phyloP scores from a whole-genome alignment of 805 yeast species.

The Kazachstania kunashirensis region DNA sequence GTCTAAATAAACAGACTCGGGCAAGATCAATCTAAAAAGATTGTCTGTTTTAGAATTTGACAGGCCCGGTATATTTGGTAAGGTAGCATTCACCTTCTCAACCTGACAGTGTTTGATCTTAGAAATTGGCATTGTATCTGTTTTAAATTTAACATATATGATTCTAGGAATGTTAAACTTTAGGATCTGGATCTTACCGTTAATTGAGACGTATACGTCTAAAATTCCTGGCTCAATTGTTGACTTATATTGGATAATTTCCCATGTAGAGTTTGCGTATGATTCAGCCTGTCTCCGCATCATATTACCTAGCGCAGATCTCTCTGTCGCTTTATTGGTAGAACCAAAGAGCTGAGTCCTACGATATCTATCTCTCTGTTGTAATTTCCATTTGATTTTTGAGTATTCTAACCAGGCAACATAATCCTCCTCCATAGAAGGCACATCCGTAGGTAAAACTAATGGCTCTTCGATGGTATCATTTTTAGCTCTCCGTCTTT shows the following conservation, averaged over 20 bases:
- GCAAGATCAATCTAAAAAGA: slow-evolving; percentile 56
- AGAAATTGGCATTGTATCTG: slow-evolving; percentile 33
- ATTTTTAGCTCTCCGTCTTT: slow-evolving; percentile 26
- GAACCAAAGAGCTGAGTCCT: slow-evolving; percentile 74
- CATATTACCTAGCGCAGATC: slow-evolving; percentile 58
- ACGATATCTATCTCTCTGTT: slow-evolving; percentile 60
- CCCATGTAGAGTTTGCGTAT: slow-evolving; percentile 76
- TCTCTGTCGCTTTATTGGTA: slow-evolving; percentile 39
- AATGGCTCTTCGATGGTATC: slow-evolving; percentile 34
- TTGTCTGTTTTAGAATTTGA: slow-evolving; percentile 34
- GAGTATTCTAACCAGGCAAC: slow-evolving; percentile 60
- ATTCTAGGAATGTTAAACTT: slow-evolving; percentile 66
- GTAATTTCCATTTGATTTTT: slow-evolving; percentile 80
- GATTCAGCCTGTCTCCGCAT: slow-evolving; percentile 70
- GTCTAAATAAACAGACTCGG: slow-evolving; percentile 49
- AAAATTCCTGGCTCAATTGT: slow-evolving; percentile 64
- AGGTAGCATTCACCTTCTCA: slow-evolving; percentile 46
- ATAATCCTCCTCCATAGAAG: slow-evolving; percentile 59
- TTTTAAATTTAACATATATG: slow-evolving; percentile 57
- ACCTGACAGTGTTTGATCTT: slow-evolving; percentile 43
- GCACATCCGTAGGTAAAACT: slow-evolving; percentile 37
- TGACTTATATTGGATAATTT: slow-evolving; percentile 58
- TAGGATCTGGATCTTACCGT: slow-evolving; percentile 64
- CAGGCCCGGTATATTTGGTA: slow-evolving; percentile 57
- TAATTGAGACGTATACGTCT: slow-evolving; percentile 59